phyloP scores from a whole-genome alignment of 331 rosid genomes.

The Ulmus americana region DNA sequence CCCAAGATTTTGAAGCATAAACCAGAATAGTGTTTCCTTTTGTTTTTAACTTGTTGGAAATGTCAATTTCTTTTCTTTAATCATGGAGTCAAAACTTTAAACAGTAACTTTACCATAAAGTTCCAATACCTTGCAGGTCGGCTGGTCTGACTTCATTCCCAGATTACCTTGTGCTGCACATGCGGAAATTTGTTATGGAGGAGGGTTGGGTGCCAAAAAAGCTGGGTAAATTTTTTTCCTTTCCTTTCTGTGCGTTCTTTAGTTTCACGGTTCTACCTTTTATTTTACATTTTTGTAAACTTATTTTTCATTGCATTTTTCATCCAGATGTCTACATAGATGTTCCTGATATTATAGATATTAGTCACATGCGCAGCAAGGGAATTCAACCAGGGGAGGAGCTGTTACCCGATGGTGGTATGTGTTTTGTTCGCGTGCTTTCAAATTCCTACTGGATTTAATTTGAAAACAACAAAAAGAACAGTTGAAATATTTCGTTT shows the following conservation, averaged over 20 bases:
- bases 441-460: background rate
- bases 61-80: background rate
- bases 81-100: background rate
- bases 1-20: background rate
- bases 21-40: background rate
- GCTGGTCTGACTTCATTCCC: slow-evolving; percentile 93
- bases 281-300: background rate
- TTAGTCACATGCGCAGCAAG: slow-evolving; percentile 83
- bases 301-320: slow-evolving; percentile 6
- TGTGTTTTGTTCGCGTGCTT: slow-evolving; percentile 18
- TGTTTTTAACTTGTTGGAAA: background rate
- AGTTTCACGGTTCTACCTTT: background rate
- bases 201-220: slow-evolving; percentile 96
- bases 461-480: too few relatives aligned
- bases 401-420: slow-evolving; percentile 85
- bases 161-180: slow-evolving; percentile 88
- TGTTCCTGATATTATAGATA: slow-evolving; percentile 92
- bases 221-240: slow-evolving; percentile 48
- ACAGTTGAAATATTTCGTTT: background rate
- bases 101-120: slow-evolving; percentile 10
- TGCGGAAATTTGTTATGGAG: slow-evolving; percentile 93
- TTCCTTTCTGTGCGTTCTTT: slow-evolving; percentile 8
- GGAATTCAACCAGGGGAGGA: slow-evolving; percentile 84
- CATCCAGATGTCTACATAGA: slow-evolving; percentile 84
- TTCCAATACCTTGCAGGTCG: slow-evolving; percentile 40